Percentiles rank a stretch among this genome's conserved stretches.
Conservation (phyloP, 495 filamentous ascomycete species). For the Pyronema domesticum region DNA sequence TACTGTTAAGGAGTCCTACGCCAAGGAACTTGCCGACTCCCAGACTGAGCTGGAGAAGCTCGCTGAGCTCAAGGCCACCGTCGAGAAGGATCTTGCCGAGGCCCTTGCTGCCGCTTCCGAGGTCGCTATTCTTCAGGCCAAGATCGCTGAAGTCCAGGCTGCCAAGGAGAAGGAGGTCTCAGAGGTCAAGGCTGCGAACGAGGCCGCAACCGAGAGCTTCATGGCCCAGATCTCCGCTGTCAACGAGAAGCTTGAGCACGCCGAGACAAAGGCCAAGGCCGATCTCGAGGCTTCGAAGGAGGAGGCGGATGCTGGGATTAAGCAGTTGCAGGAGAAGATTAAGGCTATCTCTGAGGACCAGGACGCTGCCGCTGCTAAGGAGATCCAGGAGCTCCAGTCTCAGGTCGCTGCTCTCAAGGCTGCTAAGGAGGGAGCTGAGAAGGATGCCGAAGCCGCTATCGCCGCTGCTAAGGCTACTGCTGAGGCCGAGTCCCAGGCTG, state of each 20-base stretch:
- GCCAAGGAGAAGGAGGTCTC: constrained; percentile 13
- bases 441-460: constrained; percentile 2
- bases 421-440: constrained; percentile 5
- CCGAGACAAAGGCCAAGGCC: constrained; percentile 4
- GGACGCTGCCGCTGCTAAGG: constrained; percentile 1
- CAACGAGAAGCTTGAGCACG: not conserved
- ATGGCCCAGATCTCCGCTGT: not conserved
- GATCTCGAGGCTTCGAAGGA: not conserved
- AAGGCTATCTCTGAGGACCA: constrained; percentile 1
- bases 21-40: constrained; percentile 10
- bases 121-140: constrained; percentile 27
- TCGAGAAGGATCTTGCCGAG: constrained; percentile 30
- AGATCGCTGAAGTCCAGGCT: constrained; percentile 25
- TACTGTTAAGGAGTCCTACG: constrained; percentile 10
- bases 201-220: constrained; percentile 16
- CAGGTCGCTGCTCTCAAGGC: constrained; percentile 9
- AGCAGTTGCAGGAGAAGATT: not conserved
- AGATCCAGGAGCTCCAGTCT: constrained; percentile 5
- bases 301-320: constrained; percentile 7
- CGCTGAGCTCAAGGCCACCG: constrained; percentile 27
- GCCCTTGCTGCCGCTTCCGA: constrained; percentile 31
- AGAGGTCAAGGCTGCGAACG: constrained; percentile 24
- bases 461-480: constrained; percentile 8
- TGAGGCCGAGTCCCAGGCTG: constrained; percentile 4
- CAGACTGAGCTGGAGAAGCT: constrained; percentile 7